phyloP scores from a whole-genome alignment of 805 yeast genomes.

The Candida vartiovaarae region DNA sequence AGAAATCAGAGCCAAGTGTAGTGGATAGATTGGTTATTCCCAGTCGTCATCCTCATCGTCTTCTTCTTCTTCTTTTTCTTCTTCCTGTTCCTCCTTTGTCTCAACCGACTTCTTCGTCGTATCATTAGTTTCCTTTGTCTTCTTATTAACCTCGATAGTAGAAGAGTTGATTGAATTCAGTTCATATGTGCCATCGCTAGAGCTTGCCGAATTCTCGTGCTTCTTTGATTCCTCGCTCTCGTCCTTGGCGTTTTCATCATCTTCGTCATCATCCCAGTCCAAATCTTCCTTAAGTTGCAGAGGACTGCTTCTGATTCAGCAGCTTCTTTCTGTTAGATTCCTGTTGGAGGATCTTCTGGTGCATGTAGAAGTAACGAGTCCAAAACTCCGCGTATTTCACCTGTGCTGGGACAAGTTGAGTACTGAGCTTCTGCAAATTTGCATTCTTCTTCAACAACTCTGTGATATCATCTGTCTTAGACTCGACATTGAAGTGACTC shows the following conservation, averaged over 20 bases:
- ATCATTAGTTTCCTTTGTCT: slow-evolving; percentile 2
- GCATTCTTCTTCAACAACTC: slow-evolving; percentile 31
- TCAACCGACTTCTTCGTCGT: slow-evolving; percentile 17
- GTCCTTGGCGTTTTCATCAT: slow-evolving; percentile 11
- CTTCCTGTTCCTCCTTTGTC: slow-evolving; percentile 25
- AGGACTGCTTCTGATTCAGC: slow-evolving; percentile 22
- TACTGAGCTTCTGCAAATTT: slow-evolving; percentile 36
- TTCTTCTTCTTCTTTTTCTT: slow-evolving; percentile 13
- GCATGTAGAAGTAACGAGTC: slow-evolving; percentile 61
- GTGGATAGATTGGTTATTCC: slow-evolving; percentile 32
- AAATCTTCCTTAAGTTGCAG: slow-evolving; percentile 7
- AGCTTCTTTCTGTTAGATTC: slow-evolving; percentile 52
- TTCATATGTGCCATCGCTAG: slow-evolving; percentile 34
- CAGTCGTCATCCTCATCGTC: slow-evolving; percentile 40
- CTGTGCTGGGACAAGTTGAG: slow-evolving; percentile 58
- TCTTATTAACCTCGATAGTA: slow-evolving; percentile 26
- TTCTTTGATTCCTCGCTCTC: slow-evolving; percentile 1
- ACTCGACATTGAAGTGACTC: slow-evolving; percentile 35
- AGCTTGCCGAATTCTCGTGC: slow-evolving; percentile 19
- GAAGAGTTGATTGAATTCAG: slow-evolving; percentile 31
- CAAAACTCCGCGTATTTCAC: slow-evolving; percentile 61
- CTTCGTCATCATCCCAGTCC: slow-evolving; percentile 16
- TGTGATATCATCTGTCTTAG: slow-evolving; percentile 45
- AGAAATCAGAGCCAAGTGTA: too few relatives aligned
- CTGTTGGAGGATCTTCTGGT: slow-evolving; percentile 26